These are phyloP conservation scores for Xylaria venustula DNA, from an alignment of 495 filamentous ascomycete species.

Conservation along the genomic window DNA sequence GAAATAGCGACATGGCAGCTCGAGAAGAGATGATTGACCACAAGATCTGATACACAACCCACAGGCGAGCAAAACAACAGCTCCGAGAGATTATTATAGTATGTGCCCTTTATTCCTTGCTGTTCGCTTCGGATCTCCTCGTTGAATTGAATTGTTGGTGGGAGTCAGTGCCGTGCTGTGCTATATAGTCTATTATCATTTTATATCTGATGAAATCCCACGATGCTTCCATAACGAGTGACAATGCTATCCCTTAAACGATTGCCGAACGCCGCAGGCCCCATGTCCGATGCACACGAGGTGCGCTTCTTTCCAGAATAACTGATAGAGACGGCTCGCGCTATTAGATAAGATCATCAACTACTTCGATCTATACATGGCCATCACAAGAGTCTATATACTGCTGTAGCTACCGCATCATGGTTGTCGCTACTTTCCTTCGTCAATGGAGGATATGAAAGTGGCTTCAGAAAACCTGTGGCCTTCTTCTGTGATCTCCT, in stretches of 20 bases:
- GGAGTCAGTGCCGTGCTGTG: too few species aligned
- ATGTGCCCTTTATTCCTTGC: too few species aligned
- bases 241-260: background rate
- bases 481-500: conserved; percentile 74
- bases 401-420: background rate
- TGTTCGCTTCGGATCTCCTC: too few species aligned
- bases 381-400: conserved; percentile 6
- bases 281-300: background rate
- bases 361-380: background rate
- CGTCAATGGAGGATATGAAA: conserved; percentile 67
- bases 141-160: too few species aligned
- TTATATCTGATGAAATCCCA: background rate
- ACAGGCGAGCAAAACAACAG: too few species aligned
- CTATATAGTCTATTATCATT: background rate
- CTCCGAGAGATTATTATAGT: too few species aligned
- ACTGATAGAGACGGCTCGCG: background rate
- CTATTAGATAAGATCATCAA: background rate
- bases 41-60: background rate
- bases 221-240: background rate
- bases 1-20: too few species aligned
- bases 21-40: background rate
- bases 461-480: conserved; percentile 80
- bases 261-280: background rate
- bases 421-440: conserved; percentile 8
- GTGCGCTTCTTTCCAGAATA: background rate